Conservation (phyloP, 148 eudicot species). For the Rhododendron ferrugineum region DNA sequence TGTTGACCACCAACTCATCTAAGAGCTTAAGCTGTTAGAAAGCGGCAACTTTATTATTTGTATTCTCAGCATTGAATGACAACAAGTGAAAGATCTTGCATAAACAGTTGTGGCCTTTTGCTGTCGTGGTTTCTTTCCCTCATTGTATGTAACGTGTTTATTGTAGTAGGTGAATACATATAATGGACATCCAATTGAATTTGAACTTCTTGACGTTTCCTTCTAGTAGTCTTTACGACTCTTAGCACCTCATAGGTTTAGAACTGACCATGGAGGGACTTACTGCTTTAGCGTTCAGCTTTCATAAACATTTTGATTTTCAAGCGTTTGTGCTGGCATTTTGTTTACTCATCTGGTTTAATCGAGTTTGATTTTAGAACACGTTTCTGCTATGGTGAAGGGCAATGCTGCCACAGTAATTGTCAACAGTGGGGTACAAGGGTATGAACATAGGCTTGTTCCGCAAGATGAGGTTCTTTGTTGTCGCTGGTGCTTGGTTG, state of each 20-base stretch:
- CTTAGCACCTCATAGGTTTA: neutral
- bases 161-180: too few relatives aligned
- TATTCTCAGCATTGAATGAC: neutral
- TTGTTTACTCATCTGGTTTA: neutral
- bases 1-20: too few relatives aligned
- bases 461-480: neutral
- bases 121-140: neutral
- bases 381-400: neutral
- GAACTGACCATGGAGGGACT: constrained; percentile 3
- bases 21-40: too few relatives aligned
- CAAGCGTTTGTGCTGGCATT: neutral
- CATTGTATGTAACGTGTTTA: neutral
- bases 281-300: neutral
- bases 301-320: neutral
- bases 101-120: neutral
- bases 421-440: neutral
- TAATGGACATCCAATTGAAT: neutral
- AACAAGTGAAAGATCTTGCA: neutral
- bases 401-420: neutral
- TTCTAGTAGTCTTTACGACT: neutral
- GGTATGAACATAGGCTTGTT: neutral
- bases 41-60: too few relatives aligned
- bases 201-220: neutral
- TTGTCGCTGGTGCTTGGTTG: neutral
- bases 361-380: neutral